These are phyloP conservation scores for Bruguiera gymnorhiza DNA, from an alignment of 345 rosid species.

Conservation along the genomic window DNA sequence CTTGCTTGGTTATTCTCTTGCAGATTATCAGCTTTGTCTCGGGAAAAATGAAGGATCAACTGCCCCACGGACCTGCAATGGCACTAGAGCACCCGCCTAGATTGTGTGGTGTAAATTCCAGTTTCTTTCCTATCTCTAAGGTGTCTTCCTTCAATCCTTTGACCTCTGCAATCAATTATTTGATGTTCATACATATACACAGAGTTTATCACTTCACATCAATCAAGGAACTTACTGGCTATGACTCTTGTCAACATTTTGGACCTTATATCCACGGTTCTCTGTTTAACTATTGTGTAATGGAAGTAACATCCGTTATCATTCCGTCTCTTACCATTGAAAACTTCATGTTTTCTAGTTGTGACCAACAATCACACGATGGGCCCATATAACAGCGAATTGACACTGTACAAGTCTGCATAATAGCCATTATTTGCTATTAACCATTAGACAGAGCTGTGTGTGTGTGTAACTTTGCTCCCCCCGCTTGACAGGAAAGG, in stretches of 20 bases:
- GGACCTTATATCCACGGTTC: not conserved
- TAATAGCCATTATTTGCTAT: not conserved
- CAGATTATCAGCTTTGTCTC: conserved; percentile 37
- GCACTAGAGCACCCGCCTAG: conserved; percentile 30
- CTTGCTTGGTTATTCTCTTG: not conserved
- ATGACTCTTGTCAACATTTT: too few relatives aligned
- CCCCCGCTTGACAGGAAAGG: conserved; percentile 38
- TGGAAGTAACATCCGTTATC: not conserved
- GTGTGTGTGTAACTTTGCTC: too few relatives aligned
- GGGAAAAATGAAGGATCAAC: conserved; percentile 22
- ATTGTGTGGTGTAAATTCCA: conserved; percentile 30
- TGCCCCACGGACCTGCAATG: conserved; percentile 22
- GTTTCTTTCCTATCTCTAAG: conserved; percentile 41
- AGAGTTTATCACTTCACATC: not conserved
- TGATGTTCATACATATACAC: not conserved
- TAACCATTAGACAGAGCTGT: not conserved
- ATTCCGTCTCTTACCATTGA: not conserved
- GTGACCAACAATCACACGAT: too few relatives aligned
- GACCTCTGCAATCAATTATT: too few relatives aligned
- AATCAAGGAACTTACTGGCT: not conserved
- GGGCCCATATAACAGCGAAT: not conserved
- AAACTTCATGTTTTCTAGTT: not conserved
- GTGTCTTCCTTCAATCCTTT: conserved; percentile 19
- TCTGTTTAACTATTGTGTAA: not conserved
- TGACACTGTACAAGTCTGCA: not conserved